Evolutionary conservation across 1,284 basidiomycete species (phyloP), one percentile per base, ranked within the genome.

Genomic region (Porodaedalea pini): DNA sequence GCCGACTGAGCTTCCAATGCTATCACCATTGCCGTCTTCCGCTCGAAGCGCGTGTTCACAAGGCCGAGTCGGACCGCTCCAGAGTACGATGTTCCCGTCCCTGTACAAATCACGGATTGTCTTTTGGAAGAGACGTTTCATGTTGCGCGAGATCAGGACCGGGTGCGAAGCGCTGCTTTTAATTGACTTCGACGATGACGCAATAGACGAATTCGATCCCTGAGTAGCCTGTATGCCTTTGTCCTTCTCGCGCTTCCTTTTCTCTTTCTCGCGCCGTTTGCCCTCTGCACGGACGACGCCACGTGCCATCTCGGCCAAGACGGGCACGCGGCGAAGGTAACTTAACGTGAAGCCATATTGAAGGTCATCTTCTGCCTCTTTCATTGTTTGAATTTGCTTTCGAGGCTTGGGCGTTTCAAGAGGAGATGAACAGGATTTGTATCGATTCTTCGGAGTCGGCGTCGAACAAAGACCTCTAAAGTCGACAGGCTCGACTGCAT

Each of bases 241-340:
- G 51, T 54, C 62, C 49, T 50, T 65, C 63, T 71, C 73, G 25
- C 59, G 66, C 67, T 75, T 76, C 36, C 70, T 70, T 52, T 76
- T 75, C 17, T 77, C 78, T 39, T 75, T 74, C 10, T 71, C 69
- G 39, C 80, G 75, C 29, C 79, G 74, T 61, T 76, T 80, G 5
- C 70, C 69, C 56, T 87, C 83, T 2, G 82, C 79, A 56, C 78
- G 71, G 11, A 86, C 82, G 1, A 88, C 80, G 10, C 82, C 75
- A 15, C 73, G 71, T 1, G 86, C 85, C 54, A 90, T 75, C 11
- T 80, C 71, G 0, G 78, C 73, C 3, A 90, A 73, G 62, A 86
- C 85, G 4, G 88, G 86, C 0, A 90, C 84, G 40, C 88, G 83
- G 6, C 87, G 80, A 1, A 90, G 75, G 64, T 88, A 82, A 0